Conservation (phyloP, 768 basidiomycete species). For the Lentinus brumalis region DNA sequence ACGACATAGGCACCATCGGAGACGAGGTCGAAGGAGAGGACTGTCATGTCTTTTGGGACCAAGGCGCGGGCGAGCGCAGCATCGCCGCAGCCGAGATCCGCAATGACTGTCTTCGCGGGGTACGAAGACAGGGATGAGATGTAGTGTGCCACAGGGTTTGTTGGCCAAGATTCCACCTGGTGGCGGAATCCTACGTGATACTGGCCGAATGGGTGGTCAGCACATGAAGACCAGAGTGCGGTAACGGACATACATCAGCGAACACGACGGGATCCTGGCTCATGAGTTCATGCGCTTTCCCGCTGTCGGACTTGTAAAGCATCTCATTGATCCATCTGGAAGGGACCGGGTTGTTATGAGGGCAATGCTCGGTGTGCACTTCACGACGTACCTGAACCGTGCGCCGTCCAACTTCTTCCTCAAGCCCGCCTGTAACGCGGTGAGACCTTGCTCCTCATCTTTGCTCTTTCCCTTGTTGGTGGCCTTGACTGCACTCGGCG, state of each 20-base stretch:
- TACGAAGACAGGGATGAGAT: constrained; percentile 64
- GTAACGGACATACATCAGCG: constrained; percentile 61
- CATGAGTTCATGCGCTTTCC: constrained; percentile 79
- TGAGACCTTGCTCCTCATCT: constrained; percentile 43
- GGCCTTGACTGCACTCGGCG: background rate
- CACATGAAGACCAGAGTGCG: background rate
- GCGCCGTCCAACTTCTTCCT: constrained; percentile 82
- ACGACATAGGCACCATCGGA: constrained; percentile 75
- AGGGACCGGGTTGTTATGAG: background rate
- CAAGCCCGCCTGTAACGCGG: constrained; percentile 75
- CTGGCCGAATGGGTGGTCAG: constrained; percentile 39
- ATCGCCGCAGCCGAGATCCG: constrained; percentile 95
- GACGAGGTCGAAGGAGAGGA: constrained; percentile 81
- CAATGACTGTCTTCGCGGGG: constrained; percentile 72
- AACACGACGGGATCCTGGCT: constrained; percentile 79
- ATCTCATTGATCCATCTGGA: constrained; percentile 87
- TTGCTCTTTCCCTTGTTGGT: constrained; percentile 3
- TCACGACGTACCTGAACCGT: constrained; percentile 68
- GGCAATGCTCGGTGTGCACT: background rate
- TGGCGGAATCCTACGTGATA: constrained; percentile 92
- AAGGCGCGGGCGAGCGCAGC: constrained; percentile 82
- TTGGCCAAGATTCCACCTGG: constrained; percentile 92
- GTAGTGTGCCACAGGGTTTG: constrained; percentile 88
- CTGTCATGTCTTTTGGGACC: constrained; percentile 64
- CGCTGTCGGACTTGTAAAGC: constrained; percentile 85